Evolutionary conservation across 1,284 basidiomycete genomes (phyloP).

Genomic region (Fomitopsis pinicola): DNA sequence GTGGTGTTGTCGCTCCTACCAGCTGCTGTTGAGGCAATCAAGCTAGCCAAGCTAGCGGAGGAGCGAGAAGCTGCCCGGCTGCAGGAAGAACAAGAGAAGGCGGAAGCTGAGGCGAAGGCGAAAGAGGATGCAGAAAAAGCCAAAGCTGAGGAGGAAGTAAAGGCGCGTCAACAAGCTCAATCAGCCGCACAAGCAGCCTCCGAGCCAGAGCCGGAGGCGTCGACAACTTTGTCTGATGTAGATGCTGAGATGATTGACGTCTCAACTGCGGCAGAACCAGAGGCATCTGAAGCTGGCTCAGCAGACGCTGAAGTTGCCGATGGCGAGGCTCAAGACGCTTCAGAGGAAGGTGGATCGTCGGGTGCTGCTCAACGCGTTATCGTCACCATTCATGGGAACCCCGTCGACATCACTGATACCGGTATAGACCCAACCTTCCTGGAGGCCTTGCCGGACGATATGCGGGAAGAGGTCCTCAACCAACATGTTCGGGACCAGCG

Average conservation of each 20-base stretch:
- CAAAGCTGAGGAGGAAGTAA: conserved; percentile 16
- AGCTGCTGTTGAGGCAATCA: conserved; percentile 61
- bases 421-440: conserved; percentile 98
- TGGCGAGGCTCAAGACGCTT: conserved; percentile 13
- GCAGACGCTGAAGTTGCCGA: conserved; percentile 10
- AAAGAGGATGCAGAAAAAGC: conserved; percentile 25
- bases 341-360: conserved; percentile 27
- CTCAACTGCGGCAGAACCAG: conserved; percentile 16
- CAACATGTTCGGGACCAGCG: conserved; percentile 94
- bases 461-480: conserved; percentile 97
- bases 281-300: conserved; percentile 14
- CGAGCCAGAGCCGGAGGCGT: conserved; percentile 10
- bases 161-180: not conserved
- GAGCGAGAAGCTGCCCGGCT: conserved; percentile 34
- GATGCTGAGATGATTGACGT: conserved; percentile 44
- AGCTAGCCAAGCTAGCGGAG: conserved; percentile 46
- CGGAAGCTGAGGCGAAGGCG: conserved; percentile 26
- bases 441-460: conserved; percentile 96
- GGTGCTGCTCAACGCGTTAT: conserved; percentile 59
- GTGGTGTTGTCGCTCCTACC: conserved; percentile 80
- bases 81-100: conserved; percentile 38
- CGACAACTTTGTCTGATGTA: conserved; percentile 20
- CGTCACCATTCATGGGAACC: conserved; percentile 85
- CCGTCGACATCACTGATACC: conserved; percentile 98
- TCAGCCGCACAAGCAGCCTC: conserved; percentile 17